phyloP scores from a whole-genome alignment of 2,329 filamentous ascomycete genomes.

The Penicillium sp. region DNA sequence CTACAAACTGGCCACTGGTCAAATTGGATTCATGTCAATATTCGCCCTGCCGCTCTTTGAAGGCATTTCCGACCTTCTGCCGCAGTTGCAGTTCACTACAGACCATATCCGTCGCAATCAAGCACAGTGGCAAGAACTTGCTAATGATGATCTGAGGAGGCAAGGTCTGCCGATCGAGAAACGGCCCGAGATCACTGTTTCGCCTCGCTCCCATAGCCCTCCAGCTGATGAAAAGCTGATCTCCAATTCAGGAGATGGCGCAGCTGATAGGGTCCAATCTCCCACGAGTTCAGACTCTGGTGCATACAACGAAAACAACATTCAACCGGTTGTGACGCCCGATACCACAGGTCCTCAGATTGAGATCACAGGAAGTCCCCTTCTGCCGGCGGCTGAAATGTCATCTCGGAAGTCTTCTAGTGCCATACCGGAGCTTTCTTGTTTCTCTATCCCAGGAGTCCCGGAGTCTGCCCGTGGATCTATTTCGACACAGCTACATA shows the following conservation, averaged over 20 bases:
- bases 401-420: constrained; percentile 33
- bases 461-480: constrained; percentile 15
- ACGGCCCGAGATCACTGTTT: constrained; percentile 25
- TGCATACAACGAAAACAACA: constrained; percentile 34
- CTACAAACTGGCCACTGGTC: constrained; percentile 77
- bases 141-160: constrained; percentile 32
- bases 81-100: constrained; percentile 78
- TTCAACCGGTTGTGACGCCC: constrained; percentile 35
- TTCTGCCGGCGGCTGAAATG: constrained; percentile 13
- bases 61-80: constrained; percentile 80
- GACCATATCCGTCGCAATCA: constrained; percentile 79
- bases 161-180: constrained; percentile 24
- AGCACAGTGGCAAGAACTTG: constrained; percentile 57
- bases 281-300: constrained; percentile 13
- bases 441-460: constrained; percentile 24
- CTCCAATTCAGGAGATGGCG: constrained; percentile 4
- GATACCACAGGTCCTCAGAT: constrained; percentile 37
- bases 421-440: constrained; percentile 29
- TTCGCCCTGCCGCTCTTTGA: constrained; percentile 92
- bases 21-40: constrained; percentile 94
- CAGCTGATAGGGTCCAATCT: constrained; percentile 18
- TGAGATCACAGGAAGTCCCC: constrained; percentile 33
- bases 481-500: constrained; percentile 15
- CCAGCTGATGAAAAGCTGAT: constrained; percentile 13
- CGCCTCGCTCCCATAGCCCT: constrained; percentile 38